Evolutionary conservation across 306 rosid genomes (phyloP).

Genomic region (Quercus variabilis): DNA sequence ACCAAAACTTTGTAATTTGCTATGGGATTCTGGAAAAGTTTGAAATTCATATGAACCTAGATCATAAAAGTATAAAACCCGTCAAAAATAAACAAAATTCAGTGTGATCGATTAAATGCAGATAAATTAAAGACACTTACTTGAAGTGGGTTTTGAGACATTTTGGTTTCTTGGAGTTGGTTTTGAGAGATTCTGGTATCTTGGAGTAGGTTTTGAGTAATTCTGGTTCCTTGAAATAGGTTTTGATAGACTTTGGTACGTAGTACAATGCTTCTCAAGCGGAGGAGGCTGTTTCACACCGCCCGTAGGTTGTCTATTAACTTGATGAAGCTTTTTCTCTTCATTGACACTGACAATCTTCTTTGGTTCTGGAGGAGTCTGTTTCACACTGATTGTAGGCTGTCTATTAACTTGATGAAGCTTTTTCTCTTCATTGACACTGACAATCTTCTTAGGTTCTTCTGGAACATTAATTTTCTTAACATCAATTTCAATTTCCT

Average conservation of each 20-base stretch:
- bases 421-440: conserved; percentile 25
- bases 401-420: conserved; percentile 16
- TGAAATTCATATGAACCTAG: conserved; percentile 33
- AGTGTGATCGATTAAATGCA: background rate
- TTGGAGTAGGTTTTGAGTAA: conserved; percentile 30
- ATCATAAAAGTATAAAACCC: background rate
- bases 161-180: conserved; percentile 29
- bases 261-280: conserved; percentile 34
- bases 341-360: conserved; percentile 19
- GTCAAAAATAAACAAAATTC: conserved; percentile 15
- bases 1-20: conserved; percentile 82
- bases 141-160: conserved; percentile 33
- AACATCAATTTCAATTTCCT: conserved; percentile 43
- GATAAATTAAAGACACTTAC: conserved; percentile 29
- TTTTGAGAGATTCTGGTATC: conserved; percentile 37
- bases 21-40: conserved; percentile 60
- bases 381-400: conserved; percentile 13
- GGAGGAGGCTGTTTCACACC: conserved; percentile 43
- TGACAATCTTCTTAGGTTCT: conserved; percentile 21
- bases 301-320: conserved; percentile 23
- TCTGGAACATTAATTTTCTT: conserved; percentile 55
- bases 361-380: conserved; percentile 27
- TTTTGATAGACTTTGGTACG: conserved; percentile 32
- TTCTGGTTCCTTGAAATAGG: conserved; percentile 34
- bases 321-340: conserved; percentile 36